phyloP scores from a whole-genome alignment of 2,329 filamentous ascomycete species.

The Coniochaeta sp. region DNA sequence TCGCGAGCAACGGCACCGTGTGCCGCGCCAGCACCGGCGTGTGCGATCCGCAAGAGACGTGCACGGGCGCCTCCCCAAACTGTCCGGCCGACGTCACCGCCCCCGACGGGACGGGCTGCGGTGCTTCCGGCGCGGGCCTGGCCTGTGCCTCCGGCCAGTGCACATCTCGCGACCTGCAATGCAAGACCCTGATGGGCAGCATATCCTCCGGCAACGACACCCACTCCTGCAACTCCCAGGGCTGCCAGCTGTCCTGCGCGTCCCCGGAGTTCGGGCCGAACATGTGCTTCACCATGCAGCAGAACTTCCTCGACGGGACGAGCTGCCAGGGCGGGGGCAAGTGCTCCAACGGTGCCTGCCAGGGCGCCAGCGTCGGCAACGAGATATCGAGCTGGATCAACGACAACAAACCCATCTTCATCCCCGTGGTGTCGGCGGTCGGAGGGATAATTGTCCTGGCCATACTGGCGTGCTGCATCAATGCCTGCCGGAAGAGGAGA shows the following conservation, averaged over 20 bases:
- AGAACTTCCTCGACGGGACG: constrained; percentile 83
- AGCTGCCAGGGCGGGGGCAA: constrained; percentile 46
- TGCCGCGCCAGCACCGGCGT: constrained; percentile 72
- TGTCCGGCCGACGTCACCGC: constrained; percentile 69
- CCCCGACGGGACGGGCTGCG: constrained; percentile 66
- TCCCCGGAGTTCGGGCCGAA: constrained; percentile 59
- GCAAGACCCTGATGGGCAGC: constrained; percentile 72
- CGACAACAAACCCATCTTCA: constrained; percentile 71
- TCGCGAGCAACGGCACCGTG: constrained; percentile 58
- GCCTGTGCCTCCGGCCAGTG: constrained; percentile 89
- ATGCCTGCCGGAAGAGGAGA: constrained; percentile 36
- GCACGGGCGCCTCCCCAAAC: constrained; percentile 60
- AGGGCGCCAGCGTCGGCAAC: constrained; percentile 59
- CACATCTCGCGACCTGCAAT: constrained; percentile 85
- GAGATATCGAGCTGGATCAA: constrained; percentile 71
- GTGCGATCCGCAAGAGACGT: constrained; percentile 82
- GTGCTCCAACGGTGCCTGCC: constrained; percentile 37
- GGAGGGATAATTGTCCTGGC: constrained; percentile 65
- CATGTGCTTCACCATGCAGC: constrained; percentile 68
- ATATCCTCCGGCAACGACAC: constrained; percentile 69
- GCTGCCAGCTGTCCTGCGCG: constrained; percentile 70
- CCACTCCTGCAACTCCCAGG: constrained; percentile 64
- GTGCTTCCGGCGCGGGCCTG: constrained; percentile 52
- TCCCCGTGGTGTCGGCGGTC: constrained; percentile 65
- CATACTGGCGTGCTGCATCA: constrained; percentile 59